phyloP scores from a whole-genome alignment of 441 rosid genomes.

The Raphanus hybrid region DNA sequence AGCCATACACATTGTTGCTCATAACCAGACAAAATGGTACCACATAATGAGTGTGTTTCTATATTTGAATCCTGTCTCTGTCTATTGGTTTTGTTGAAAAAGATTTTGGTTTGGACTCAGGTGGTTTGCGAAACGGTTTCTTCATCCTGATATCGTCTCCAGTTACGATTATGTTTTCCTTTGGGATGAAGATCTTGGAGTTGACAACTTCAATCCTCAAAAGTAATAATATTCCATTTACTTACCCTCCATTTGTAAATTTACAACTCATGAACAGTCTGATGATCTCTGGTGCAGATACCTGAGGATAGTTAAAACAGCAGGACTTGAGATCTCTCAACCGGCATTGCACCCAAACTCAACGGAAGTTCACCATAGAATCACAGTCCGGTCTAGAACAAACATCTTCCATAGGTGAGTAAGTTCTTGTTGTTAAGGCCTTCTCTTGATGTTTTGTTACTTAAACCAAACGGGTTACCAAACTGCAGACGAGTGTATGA shows the following conservation, averaged over 20 bases:
- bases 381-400: slow-evolving; percentile 73
- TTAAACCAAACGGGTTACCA: too few relatives aligned
- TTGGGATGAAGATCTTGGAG: slow-evolving; percentile 96
- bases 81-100: not conserved
- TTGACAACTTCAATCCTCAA: slow-evolving; percentile 68
- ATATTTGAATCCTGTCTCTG: not conserved
- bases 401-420: slow-evolving; percentile 83
- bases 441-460: slow-evolving; percentile 15
- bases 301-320: slow-evolving; percentile 66
- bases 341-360: slow-evolving; percentile 93
- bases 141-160: slow-evolving; percentile 83
- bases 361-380: slow-evolving; percentile 85
- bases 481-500: slow-evolving; percentile 80
- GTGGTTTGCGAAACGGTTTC: slow-evolving; percentile 97
- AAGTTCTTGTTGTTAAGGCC: slow-evolving; percentile 9
- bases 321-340: slow-evolving; percentile 93
- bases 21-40: slow-evolving; percentile 91
- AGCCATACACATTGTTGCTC: slow-evolving; percentile 83
- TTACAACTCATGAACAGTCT: too few relatives aligned
- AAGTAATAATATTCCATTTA: slow-evolving; percentile 46
- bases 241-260: not conserved
- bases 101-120: slow-evolving; percentile 40
- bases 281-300: slow-evolving; percentile 53
- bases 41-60: not conserved
- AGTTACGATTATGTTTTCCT: slow-evolving; percentile 83